phyloP scores from a whole-genome alignment of 176 grass and related monocot species.

The Hsuehochloa calcarea region DNA sequence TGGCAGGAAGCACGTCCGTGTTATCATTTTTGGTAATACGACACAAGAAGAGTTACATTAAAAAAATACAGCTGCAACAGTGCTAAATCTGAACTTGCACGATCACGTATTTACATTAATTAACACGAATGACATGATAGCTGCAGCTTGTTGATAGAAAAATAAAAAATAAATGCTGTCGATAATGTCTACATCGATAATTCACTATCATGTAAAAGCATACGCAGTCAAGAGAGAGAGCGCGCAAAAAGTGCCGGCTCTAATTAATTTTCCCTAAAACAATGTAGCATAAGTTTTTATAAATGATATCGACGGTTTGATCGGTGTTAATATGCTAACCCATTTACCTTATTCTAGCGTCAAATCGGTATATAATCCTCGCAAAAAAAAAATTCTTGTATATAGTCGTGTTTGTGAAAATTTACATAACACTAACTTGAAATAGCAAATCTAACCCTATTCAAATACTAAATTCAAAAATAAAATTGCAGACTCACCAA shows the following conservation, averaged over 20 bases:
- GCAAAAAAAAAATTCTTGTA: no score
- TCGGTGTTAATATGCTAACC: not conserved
- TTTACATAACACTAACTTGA: no score
- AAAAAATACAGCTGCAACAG: no score
- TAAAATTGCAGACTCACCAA: no score
- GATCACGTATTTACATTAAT: not conserved
- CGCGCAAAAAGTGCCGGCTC: not conserved
- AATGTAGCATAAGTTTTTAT: slow-evolving; percentile 3
- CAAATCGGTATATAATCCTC: no score
- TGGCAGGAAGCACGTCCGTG: no score
- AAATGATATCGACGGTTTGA: not conserved
- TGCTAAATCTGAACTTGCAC: not conserved
- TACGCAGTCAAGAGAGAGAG: not conserved
- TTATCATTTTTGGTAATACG: no score
- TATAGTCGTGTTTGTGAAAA: no score
- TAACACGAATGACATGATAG: not conserved
- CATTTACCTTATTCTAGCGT: not conserved
- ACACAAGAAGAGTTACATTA: no score
- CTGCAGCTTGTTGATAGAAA: not conserved
- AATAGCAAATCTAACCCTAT: no score
- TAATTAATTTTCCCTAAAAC: no score
- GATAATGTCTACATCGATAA: not conserved
- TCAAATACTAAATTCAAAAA: no score
- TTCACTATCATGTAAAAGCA: not conserved
- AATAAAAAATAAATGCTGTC: not conserved